Base-by-base conservation (phyloP, 1,284 basidiomycete species). In the Cryptococcus amylolentus region DNA sequence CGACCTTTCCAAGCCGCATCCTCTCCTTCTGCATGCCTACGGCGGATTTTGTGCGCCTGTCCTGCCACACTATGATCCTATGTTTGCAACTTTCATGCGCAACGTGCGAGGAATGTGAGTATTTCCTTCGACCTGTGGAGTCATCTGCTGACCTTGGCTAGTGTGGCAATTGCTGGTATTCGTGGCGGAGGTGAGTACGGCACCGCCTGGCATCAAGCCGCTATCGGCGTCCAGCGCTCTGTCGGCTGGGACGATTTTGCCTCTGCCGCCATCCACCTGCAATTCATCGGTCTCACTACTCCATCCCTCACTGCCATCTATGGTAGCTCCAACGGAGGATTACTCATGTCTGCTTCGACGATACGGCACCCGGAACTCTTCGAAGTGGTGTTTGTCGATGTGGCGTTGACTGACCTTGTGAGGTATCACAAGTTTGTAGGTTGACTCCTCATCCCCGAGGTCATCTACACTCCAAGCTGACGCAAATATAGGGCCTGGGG, bases 131-230 rank as follows among this genome's bases (percentile, higher is more conserved):
- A 20, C 14, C 20, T 31, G 5, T 18, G 44, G 16, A 37, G 20
- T 20, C n/a, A 14, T 41, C 20, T 27, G 49, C 37, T 51, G 38
- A 41, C 37, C 4, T 14, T 18, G n/a, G 4, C 26, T 48, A 63
- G 62, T 28, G 62, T 63, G 13, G 62, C 62, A 4, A 54, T 63
- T 12, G 58, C 62, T 13, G 51, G 62, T 42, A 63, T 63, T n/a
- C 54, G 62, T 9, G 62, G 62, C 3, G 62, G 62, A 10, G 62
- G 62, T 9, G 62, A 63, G 45, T 63, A 63, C 52, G 62, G 62
- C 28, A 56, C 51, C 28, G 51, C 47, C 35, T 63, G 62, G 62
- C 62, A 63, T 47, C 56, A 58, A 26, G 56, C 54, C 20, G 62
- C 62, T 23, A 42, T 52, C 8, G 59, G 54, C 9, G 49, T 54